phyloP scores from a whole-genome alignment of 768 basidiomycete genomes.

The Boletus bicolor region DNA sequence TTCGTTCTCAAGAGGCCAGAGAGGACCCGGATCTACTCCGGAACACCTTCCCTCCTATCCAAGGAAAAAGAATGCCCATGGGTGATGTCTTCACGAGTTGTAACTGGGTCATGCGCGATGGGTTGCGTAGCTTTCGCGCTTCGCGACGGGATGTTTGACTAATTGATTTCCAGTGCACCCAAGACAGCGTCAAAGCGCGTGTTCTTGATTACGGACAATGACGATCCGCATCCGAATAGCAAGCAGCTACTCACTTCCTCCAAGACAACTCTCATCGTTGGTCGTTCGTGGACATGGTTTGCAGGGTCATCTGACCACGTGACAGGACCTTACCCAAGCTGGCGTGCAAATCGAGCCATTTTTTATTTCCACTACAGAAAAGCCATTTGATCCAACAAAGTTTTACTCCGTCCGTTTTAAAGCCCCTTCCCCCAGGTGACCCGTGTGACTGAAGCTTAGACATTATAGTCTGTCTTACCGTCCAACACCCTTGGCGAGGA shows the following conservation, averaged over 20 bases:
- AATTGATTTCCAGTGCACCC: constrained; percentile 51
- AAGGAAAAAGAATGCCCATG: constrained; percentile 62
- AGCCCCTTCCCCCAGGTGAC: neutral
- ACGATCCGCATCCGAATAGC: constrained; percentile 45
- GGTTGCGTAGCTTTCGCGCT: constrained; percentile 45
- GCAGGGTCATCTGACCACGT: neutral
- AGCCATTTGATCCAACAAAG: constrained; percentile 65
- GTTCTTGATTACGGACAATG: constrained; percentile 85
- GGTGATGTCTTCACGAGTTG: constrained; percentile 90
- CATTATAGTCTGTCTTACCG: constrained; percentile 54
- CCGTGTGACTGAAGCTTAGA: constrained; percentile 4
- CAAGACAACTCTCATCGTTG: constrained; percentile 64
- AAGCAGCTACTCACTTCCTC: constrained; percentile 66
- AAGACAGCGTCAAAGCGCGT: constrained; percentile 91
- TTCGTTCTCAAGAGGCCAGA: constrained; percentile 48
- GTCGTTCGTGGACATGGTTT: constrained; percentile 19
- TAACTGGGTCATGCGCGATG: constrained; percentile 85
- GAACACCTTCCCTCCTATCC: constrained; percentile 62
- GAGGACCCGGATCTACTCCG: constrained; percentile 57
- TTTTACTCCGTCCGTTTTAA: constrained; percentile 69
- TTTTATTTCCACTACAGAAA: constrained; percentile 72
- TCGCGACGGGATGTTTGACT: neutral
- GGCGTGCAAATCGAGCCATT: constrained; percentile 84
- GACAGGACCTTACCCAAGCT: constrained; percentile 76
- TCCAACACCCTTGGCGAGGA: constrained; percentile 45